Conservation (phyloP, 2,329 filamentous ascomycete genomes). For the Aspergillus udagawae region DNA sequence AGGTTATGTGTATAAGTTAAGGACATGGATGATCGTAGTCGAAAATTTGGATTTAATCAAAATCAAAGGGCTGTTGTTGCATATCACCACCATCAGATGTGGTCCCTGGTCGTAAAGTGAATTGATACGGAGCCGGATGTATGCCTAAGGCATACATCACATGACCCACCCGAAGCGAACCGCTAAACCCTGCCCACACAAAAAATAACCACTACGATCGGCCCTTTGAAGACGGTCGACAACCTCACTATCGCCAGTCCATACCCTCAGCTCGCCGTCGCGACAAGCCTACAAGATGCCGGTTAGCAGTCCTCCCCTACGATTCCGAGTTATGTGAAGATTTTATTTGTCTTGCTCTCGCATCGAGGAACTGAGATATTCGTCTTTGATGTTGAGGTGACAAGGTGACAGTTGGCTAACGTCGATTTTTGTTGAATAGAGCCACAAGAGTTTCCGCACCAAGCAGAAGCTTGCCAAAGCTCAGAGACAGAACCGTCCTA, state of each 20-base stretch:
- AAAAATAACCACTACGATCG: slow-evolving; percentile 30
- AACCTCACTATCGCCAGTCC: slow-evolving; percentile 31
- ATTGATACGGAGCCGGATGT: background rate
- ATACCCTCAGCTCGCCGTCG: slow-evolving; percentile 37
- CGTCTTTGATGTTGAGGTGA: background rate
- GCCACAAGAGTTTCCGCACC: slow-evolving; percentile 99
- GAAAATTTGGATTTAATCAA: background rate
- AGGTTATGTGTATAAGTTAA: background rate
- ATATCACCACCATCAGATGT: background rate
- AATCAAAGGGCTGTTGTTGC: background rate
- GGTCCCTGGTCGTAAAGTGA: too few relatives aligned
- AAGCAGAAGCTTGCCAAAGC: slow-evolving; percentile 99
- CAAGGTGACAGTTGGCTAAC: slow-evolving; percentile 9
- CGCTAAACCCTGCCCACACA: slow-evolving; percentile 40
- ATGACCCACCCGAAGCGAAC: slow-evolving; percentile 36
- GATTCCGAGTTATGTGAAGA: background rate
- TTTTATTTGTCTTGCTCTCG: background rate
- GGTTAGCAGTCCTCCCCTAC: slow-evolving; percentile 36
- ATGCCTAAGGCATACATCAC: slow-evolving; percentile 28
- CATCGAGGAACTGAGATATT: background rate
- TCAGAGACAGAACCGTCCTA: slow-evolving; percentile 99
- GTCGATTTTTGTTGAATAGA: slow-evolving; percentile 51
- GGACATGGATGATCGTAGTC: too few relatives aligned
- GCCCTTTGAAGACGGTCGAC: slow-evolving; percentile 29
- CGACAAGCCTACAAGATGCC: slow-evolving; percentile 53